These are phyloP conservation scores for Torulaspora maleeae DNA, from an alignment of 805 yeast species.

Conservation along the genomic window DNA sequence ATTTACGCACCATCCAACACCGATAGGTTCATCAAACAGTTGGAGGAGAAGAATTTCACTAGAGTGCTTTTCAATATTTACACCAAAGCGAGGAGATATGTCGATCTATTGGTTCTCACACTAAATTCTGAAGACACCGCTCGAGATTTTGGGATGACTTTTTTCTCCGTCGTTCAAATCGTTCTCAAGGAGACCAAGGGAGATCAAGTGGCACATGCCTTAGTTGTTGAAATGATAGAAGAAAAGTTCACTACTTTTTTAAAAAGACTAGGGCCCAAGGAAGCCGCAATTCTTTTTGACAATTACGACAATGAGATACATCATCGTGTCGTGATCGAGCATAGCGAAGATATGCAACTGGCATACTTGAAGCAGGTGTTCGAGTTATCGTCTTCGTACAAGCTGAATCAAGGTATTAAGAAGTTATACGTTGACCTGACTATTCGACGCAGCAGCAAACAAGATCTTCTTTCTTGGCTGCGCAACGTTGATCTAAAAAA, in stretches of 20 bases:
- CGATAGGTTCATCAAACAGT: slow-evolving; percentile 36
- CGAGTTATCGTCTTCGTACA: slow-evolving; percentile 1
- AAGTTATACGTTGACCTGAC: slow-evolving; percentile 17
- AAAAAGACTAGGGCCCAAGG: slow-evolving; percentile 5
- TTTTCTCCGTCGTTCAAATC: not conserved
- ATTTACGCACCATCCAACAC: slow-evolving; percentile 56
- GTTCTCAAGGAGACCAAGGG: slow-evolving; percentile 7
- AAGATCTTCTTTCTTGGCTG: slow-evolving; percentile 19
- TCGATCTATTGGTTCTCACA: slow-evolving; percentile 15
- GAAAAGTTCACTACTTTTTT: slow-evolving; percentile 15
- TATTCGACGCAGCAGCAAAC: slow-evolving; percentile 12
- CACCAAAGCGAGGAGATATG: slow-evolving; percentile 12
- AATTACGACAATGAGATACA: slow-evolving; percentile 24
- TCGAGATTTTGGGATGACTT: slow-evolving; percentile 8
- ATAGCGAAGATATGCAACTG: slow-evolving; percentile 8
- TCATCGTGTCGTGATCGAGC: slow-evolving; percentile 8
- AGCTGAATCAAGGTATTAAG: slow-evolving; percentile 7
- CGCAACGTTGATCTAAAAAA: slow-evolving; percentile 12
- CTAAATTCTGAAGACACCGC: slow-evolving; percentile 8
- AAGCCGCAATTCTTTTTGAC: slow-evolving; percentile 13
- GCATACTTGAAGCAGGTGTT: slow-evolving; percentile 20
- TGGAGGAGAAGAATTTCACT: slow-evolving; percentile 24
- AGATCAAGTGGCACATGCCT: slow-evolving; percentile 9
- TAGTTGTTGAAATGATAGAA: slow-evolving; percentile 10
- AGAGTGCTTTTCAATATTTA: slow-evolving; percentile 26